Percentiles rank a stretch among this genome's conserved stretches.
phyloP scores from a whole-genome alignment of 2,329 filamentous ascomycete species.

The Colletotrichum lentis region DNA sequence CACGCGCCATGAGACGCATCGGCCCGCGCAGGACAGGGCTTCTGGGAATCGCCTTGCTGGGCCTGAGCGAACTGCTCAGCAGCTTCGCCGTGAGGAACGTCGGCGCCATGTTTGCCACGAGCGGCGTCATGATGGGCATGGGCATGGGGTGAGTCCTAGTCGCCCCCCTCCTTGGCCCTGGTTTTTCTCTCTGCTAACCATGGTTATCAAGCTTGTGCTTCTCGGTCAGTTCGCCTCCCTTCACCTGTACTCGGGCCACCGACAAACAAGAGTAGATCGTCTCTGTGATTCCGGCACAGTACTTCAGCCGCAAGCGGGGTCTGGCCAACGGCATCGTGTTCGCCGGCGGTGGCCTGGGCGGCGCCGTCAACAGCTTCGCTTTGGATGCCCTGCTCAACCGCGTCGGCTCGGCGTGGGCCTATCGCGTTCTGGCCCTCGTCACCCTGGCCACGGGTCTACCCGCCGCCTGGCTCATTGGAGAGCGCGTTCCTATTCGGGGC shows the following conservation, averaged over 20 bases:
- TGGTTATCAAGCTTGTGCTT: constrained; percentile 17
- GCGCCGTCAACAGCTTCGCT: constrained; percentile 60
- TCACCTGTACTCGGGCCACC: not conserved
- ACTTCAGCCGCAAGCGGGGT: constrained; percentile 62
- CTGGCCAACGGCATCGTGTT: constrained; percentile 65
- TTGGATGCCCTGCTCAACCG: constrained; percentile 57
- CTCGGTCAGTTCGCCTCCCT: constrained; percentile 6
- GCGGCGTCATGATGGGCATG: constrained; percentile 46
- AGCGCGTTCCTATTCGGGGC: constrained; percentile 52
- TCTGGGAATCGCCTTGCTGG: constrained; percentile 60
- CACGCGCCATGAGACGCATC: constrained; percentile 58
- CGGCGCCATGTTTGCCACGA: constrained; percentile 48
- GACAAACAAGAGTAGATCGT: constrained; percentile 47
- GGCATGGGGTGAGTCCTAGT: constrained; percentile 42
- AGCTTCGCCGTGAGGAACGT: constrained; percentile 49
- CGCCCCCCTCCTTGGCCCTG: no score
- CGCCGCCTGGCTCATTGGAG: constrained; percentile 62
- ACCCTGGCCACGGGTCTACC: constrained; percentile 63
- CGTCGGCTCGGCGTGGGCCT: constrained; percentile 60
- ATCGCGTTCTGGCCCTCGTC: constrained; percentile 61
- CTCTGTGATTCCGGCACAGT: constrained; percentile 61
- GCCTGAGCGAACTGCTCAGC: constrained; percentile 57
- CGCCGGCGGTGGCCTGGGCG: constrained; percentile 64
- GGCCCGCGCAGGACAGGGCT: constrained; percentile 58
- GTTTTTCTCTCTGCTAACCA: constrained; percentile 1